phyloP scores from a whole-genome alignment of 306 rosid genomes.

The Leucaena leucocephala region DNA sequence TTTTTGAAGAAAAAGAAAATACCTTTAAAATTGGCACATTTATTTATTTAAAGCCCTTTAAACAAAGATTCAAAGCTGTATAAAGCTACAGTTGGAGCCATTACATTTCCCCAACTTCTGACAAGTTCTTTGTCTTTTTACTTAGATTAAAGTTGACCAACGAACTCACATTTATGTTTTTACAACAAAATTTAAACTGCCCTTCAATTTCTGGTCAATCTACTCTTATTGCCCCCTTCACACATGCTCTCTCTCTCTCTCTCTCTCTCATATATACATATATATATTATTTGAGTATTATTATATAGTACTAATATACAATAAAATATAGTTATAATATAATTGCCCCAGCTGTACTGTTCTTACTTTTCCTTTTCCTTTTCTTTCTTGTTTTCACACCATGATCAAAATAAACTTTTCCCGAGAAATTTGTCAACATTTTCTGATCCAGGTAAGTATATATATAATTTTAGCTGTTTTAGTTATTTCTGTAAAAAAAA shows the following conservation, averaged over 20 bases:
- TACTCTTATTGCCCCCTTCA: conserved; percentile 56
- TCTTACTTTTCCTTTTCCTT: conserved; percentile 4
- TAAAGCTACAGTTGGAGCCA: conserved; percentile 70
- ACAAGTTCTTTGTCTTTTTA: conserved; percentile 79
- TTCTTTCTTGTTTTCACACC: conserved; percentile 14
- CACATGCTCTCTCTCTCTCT: neutral
- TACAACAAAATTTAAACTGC: conserved; percentile 12
- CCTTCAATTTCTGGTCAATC: conserved; percentile 38
- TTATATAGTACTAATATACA: neutral
- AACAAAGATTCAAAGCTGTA: conserved; percentile 65
- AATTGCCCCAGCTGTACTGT: neutral
- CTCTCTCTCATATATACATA: neutral
- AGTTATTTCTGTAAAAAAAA: neutral
- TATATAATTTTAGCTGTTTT: neutral
- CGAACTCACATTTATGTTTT: conserved; percentile 36
- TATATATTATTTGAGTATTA: neutral
- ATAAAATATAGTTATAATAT: neutral
- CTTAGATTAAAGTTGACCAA: conserved; percentile 69
- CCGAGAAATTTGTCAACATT: conserved; percentile 18
- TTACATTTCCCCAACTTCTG: conserved; percentile 72
- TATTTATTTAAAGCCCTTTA: conserved; percentile 46
- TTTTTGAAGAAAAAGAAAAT: conserved; percentile 46
- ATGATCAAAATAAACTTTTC: neutral
- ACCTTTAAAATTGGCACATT: conserved; percentile 31
- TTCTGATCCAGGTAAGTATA: neutral